phyloP scores from a whole-genome alignment of 495 filamentous ascomycete species.

The Penicillium cataractarum region DNA sequence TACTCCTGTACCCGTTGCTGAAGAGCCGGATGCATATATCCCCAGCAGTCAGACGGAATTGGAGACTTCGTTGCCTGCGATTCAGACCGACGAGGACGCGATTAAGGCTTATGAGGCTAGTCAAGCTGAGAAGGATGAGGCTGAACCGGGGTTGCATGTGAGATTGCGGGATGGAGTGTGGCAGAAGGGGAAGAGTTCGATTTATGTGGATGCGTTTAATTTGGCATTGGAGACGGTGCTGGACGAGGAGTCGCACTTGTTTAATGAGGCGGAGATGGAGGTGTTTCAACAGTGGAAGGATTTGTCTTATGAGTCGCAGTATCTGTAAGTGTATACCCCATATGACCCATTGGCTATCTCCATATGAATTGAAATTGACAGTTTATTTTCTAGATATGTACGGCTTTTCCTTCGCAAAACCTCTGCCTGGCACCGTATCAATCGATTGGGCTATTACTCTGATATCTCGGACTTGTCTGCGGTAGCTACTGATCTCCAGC shows the following conservation, averaged over 20 bases:
- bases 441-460: slow-evolving; percentile 72
- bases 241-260: slow-evolving; percentile 86
- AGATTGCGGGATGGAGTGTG: slow-evolving; percentile 60
- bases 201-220: slow-evolving; percentile 98
- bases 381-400: slow-evolving; percentile 66
- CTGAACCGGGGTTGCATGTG: slow-evolving; percentile 42
- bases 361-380: slow-evolving; percentile 1
- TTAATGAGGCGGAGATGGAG: slow-evolving; percentile 75
- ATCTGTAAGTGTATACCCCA: slow-evolving; percentile 64
- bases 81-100: slow-evolving; percentile 68
- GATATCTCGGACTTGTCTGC: slow-evolving; percentile 75
- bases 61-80: slow-evolving; percentile 72
- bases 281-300: slow-evolving; percentile 77
- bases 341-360: not conserved
- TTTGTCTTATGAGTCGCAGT: slow-evolving; percentile 85
- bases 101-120: slow-evolving; percentile 80
- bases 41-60: slow-evolving; percentile 63
- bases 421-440: slow-evolving; percentile 88
- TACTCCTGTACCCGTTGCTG: slow-evolving; percentile 26
- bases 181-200: slow-evolving; percentile 73
- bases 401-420: slow-evolving; percentile 93
- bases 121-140: slow-evolving; percentile 40
- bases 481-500: slow-evolving; percentile 63
- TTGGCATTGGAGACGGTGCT: slow-evolving; percentile 88
- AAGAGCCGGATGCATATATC: slow-evolving; percentile 44